Conservation (phyloP, 2,329 filamentous ascomycete species). For the Cordyceps pruinosa region DNA sequence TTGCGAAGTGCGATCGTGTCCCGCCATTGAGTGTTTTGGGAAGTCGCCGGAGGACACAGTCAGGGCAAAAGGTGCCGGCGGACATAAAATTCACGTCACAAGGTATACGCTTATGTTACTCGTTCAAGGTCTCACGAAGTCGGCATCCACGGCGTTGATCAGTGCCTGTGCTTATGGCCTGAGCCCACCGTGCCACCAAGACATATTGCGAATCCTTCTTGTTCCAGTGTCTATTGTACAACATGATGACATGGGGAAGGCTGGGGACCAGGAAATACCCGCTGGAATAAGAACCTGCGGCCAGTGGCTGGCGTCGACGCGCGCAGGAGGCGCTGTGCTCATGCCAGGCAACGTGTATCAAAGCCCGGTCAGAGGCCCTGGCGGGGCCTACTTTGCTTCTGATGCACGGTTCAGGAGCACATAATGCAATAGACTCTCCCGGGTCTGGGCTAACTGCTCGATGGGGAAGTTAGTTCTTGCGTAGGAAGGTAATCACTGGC, state of each 20-base stretch:
- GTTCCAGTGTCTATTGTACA: neutral
- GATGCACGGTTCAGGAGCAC: neutral
- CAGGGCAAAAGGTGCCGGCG: neutral
- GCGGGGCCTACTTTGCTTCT: neutral
- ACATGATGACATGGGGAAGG: neutral
- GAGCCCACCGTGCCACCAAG: neutral
- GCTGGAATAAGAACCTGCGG: neutral
- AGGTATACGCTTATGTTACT: neutral
- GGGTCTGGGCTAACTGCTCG: neutral
- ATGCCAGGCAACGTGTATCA: neutral
- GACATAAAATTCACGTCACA: neutral
- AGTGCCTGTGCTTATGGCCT: neutral
- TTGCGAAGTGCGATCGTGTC: neutral
- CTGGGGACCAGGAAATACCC: neutral
- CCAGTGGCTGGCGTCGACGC: neutral
- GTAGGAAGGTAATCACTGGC: neutral
- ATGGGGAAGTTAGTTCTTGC: neutral
- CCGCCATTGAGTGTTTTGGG: neutral
- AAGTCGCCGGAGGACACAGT: neutral
- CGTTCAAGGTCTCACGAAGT: neutral
- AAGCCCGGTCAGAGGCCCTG: neutral
- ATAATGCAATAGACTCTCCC: neutral
- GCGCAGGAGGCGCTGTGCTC: neutral
- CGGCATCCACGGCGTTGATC: neutral
- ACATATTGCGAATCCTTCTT: no score